Evolutionary conservation across 805 yeast species (phyloP).

Genomic region (Cyberlindnera mississippiensis): DNA sequence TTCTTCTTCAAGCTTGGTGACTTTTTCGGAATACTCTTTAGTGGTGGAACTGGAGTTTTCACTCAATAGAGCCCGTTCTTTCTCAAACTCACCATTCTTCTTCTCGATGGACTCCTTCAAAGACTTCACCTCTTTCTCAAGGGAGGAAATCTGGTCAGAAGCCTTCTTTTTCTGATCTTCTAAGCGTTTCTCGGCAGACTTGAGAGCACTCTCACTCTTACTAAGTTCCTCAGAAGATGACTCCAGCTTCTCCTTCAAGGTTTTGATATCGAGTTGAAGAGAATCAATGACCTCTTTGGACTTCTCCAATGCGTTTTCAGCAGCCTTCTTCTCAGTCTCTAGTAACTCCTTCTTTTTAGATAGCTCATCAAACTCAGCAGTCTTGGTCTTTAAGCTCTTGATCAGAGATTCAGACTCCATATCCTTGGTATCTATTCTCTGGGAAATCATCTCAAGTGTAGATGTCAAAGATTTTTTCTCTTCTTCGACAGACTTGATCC

Average conservation of each 20-base stretch:
- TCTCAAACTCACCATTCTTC: constrained; percentile 44
- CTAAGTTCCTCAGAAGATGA: constrained; percentile 5
- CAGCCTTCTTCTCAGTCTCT: constrained; percentile 2
- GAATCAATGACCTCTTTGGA: background rate
- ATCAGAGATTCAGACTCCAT: constrained; percentile 21
- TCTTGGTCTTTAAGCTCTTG: constrained; percentile 13
- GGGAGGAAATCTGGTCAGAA: constrained; percentile 18
- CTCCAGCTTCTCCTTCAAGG: constrained; percentile 8
- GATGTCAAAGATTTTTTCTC: constrained; percentile 33
- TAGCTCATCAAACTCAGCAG: constrained; percentile 10
- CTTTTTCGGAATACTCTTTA: constrained; percentile 45
- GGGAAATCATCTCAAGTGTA: constrained; percentile 31
- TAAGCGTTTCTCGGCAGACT: constrained; percentile 17
- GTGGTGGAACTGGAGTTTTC: constrained; percentile 48
- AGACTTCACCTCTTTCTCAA: constrained; percentile 29
- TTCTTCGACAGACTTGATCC: constrained; percentile 26
- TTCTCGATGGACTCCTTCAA: constrained; percentile 34
- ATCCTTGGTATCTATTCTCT: constrained; percentile 28
- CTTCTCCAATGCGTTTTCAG: background rate
- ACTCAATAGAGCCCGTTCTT: constrained; percentile 43
- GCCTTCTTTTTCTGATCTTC: constrained; percentile 23
- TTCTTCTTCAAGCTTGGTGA: constrained; percentile 38
- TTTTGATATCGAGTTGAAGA: background rate
- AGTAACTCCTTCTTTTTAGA: background rate
- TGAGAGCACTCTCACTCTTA: constrained; percentile 14